A percentile compares a stretch with the other conserved stretches of the same genome.
Conservation (phyloP, 169 alveolate species). For the Cryptosporidium parvum region DNA sequence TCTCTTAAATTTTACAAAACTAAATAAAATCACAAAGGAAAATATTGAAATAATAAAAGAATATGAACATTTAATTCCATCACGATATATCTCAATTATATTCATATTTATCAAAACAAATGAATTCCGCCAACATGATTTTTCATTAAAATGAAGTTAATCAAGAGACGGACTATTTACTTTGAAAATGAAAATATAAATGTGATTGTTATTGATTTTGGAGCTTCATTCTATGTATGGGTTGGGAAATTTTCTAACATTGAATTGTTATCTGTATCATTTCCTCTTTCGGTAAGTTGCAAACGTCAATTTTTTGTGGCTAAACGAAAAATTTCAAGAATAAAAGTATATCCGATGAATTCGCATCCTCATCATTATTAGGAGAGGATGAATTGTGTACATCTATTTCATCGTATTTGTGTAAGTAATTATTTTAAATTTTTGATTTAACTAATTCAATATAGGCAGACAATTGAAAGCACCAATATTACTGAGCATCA, state of each 20-base stretch:
- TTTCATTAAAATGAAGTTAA: slow-evolving; percentile 24
- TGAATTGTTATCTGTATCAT: background rate
- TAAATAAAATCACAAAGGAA: background rate
- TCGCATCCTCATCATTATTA: slow-evolving; percentile 36
- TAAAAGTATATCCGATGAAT: background rate
- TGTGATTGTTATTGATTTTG: slow-evolving; percentile 24
- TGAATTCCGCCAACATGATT: slow-evolving; percentile 39
- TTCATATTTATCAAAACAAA: slow-evolving; percentile 5
- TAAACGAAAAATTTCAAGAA: background rate
- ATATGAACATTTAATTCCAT: slow-evolving; percentile 43
- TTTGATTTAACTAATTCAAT: background rate
- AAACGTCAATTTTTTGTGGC: background rate
- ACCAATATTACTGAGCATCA: slow-evolving; percentile 30
- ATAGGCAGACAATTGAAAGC: slow-evolving; percentile 11
- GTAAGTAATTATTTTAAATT: slow-evolving; percentile 25
- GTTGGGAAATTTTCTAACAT: slow-evolving; percentile 19
- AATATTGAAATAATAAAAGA: background rate
- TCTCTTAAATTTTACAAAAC: background rate
- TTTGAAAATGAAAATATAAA: slow-evolving; percentile 4
- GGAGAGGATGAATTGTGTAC: slow-evolving; percentile 41
- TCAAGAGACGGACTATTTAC: slow-evolving; percentile 15
- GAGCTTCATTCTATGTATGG: slow-evolving; percentile 60
- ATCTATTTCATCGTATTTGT: slow-evolving; percentile 50
- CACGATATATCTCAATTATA: background rate
- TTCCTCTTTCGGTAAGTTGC: slow-evolving; percentile 11